Percentiles rank a stretch among this genome's conserved stretches.
Evolutionary conservation across 78 protist genomes (phyloP).

Genomic region (Dictyostelium firmibasis): DNA sequence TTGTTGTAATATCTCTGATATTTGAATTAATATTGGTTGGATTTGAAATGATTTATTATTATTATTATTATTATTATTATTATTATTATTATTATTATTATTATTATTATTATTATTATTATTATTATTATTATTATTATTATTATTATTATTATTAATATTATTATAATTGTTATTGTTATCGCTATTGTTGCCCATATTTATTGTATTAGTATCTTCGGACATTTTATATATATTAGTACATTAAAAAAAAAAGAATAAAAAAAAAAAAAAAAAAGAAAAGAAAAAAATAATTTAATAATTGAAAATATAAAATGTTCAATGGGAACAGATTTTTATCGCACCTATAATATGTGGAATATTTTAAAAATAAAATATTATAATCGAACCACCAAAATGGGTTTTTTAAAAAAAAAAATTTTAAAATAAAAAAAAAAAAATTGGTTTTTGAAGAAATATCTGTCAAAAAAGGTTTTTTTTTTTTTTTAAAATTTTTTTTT

Average conservation of each 20-base stretch:
- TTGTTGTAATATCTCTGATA: conserved; percentile 62
- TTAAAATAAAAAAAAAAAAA: too few relatives aligned
- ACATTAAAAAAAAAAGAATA: too few relatives aligned
- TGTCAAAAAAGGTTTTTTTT: background rate
- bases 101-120: conserved; percentile 11
- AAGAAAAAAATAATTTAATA: too few relatives aligned
- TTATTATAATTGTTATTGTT: too few relatives aligned
- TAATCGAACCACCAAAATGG: background rate
- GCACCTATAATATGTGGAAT: too few relatives aligned
- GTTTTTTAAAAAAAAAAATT: too few relatives aligned
- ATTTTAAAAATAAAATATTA: too few relatives aligned
- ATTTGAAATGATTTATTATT: background rate
- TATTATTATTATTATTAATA: background rate
- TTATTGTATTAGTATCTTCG: background rate
- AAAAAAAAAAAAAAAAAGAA: too few relatives aligned
- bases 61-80: background rate
- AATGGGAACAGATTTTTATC: too few relatives aligned
- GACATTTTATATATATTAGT: too few relatives aligned
- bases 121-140: conserved; percentile 18
- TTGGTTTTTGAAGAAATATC: background rate
- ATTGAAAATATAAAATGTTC: too few relatives aligned
- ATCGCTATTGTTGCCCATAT: background rate
- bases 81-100: background rate
- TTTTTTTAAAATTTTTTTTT: too few relatives aligned
- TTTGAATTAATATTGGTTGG: conserved; percentile 57